Evolutionary conservation across 1,139 yeast genomes (phyloP).

Genomic region (Taphrina betulina): DNA sequence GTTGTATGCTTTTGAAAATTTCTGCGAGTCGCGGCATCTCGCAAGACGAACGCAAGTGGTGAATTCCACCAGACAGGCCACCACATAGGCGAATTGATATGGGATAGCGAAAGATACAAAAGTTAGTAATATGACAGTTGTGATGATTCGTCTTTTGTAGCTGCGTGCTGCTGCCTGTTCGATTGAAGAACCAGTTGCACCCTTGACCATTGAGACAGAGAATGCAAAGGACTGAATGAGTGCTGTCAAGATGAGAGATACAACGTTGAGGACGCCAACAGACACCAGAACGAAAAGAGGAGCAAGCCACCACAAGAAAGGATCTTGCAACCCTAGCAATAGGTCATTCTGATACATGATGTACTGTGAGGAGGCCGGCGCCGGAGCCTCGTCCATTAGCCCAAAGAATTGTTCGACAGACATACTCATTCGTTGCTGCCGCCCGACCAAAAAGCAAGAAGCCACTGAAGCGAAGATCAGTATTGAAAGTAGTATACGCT

Average conservation of each 20-base stretch:
- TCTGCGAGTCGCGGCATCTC: conserved; percentile 17
- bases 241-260: conserved; percentile 9
- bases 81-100: conserved; percentile 70
- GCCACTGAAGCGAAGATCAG: conserved; percentile 46
- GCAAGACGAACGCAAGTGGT: conserved; percentile 36
- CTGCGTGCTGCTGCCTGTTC: conserved; percentile 8
- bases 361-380: neutral
- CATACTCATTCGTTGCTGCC: conserved; percentile 22
- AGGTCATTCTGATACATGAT: conserved; percentile 9
- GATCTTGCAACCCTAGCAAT: conserved; percentile 67
- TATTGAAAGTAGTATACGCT: conserved; percentile 40
- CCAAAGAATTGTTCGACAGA: conserved; percentile 20
- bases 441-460: conserved; percentile 44
- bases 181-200: neutral
- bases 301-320: conserved; percentile 58
- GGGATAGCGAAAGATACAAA: conserved; percentile 66
- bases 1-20: conserved; percentile 37
- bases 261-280: conserved; percentile 48
- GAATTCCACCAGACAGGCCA: conserved; percentile 53
- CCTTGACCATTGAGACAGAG: neutral
- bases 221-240: neutral
- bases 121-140: conserved; percentile 46
- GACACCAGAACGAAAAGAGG: conserved; percentile 58
- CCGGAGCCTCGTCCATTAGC: conserved; percentile 17
- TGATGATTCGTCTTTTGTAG: conserved; percentile 36